phyloP scores from a whole-genome alignment of 2,329 filamentous ascomycete species.

The Ophiostoma sp. region DNA sequence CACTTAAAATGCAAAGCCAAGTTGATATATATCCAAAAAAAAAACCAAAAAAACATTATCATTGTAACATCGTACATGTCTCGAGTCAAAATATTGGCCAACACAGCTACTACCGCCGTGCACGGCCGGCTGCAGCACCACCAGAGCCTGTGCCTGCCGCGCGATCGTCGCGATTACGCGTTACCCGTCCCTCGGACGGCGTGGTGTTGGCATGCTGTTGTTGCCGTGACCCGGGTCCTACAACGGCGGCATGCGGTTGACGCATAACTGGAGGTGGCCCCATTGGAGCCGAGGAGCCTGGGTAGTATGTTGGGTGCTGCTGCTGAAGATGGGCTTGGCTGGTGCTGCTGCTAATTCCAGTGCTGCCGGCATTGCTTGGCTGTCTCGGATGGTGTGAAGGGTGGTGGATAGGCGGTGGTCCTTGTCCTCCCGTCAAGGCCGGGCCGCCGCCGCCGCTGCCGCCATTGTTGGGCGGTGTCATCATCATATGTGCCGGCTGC shows the following conservation, averaged over 20 bases:
- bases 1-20: not conserved
- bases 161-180: conserved; percentile 34
- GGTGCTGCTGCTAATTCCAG: not conserved
- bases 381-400: conserved; percentile 6
- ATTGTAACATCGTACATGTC: not conserved
- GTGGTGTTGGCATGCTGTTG: conserved; percentile 23
- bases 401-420: conserved; percentile 12
- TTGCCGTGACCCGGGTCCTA: conserved; percentile 8
- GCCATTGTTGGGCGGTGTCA: conserved; percentile 21
- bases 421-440: not conserved
- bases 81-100: not conserved
- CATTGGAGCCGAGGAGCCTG: conserved; percentile 24
- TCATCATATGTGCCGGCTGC: conserved; percentile 18
- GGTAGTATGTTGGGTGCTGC: conserved; percentile 19
- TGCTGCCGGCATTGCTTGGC: not conserved
- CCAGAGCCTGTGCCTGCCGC: conserved; percentile 28
- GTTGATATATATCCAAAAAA: not conserved
- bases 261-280: conserved; percentile 23
- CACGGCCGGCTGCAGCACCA: conserved; percentile 18
- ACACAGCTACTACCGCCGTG: not conserved
- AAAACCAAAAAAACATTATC: not conserved
- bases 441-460: not conserved
- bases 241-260: conserved; percentile 2
- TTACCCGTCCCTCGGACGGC: conserved; percentile 30
- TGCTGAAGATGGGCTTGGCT: conserved; percentile 18